These are phyloP conservation scores for Ormosia emarginata DNA, from an alignment of 306 rosid genomes.

Conservation along the genomic window DNA sequence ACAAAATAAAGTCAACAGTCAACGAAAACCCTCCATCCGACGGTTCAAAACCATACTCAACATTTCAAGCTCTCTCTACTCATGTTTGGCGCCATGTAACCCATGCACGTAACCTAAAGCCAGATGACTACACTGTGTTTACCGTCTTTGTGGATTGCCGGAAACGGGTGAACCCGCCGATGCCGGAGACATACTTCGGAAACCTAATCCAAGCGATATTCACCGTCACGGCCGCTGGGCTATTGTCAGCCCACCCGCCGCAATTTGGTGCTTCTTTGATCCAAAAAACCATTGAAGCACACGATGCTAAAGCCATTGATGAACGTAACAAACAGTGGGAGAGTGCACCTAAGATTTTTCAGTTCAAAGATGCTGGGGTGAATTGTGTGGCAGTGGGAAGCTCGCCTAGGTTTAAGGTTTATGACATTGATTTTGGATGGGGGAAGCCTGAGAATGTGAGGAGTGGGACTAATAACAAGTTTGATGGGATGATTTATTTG, in stretches of 20 bases:
- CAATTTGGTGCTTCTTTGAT: constrained; percentile 64
- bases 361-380: constrained; percentile 92
- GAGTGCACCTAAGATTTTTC: constrained; percentile 69
- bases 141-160: constrained; percentile 94
- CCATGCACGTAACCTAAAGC: constrained; percentile 69
- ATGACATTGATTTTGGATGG: constrained; percentile 90
- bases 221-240: constrained; percentile 67
- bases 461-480: constrained; percentile 84
- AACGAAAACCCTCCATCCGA: constrained; percentile 44
- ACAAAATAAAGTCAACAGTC: constrained; percentile 69
- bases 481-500: constrained; percentile 88
- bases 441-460: constrained; percentile 84
- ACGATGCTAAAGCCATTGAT: constrained; percentile 52
- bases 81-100: constrained; percentile 91
- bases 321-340: constrained; percentile 89
- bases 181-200: constrained; percentile 88
- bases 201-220: constrained; percentile 89
- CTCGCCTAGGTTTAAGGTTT: constrained; percentile 93
- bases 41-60: constrained; percentile 81
- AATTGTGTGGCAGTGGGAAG: constrained; percentile 95
- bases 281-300: constrained; percentile 68
- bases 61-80: constrained; percentile 78
- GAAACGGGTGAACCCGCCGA: constrained; percentile 73
- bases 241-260: constrained; percentile 45
- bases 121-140: constrained; percentile 87